Conservation (phyloP, 768 basidiomycete genomes). For the Pholiota molesta region DNA sequence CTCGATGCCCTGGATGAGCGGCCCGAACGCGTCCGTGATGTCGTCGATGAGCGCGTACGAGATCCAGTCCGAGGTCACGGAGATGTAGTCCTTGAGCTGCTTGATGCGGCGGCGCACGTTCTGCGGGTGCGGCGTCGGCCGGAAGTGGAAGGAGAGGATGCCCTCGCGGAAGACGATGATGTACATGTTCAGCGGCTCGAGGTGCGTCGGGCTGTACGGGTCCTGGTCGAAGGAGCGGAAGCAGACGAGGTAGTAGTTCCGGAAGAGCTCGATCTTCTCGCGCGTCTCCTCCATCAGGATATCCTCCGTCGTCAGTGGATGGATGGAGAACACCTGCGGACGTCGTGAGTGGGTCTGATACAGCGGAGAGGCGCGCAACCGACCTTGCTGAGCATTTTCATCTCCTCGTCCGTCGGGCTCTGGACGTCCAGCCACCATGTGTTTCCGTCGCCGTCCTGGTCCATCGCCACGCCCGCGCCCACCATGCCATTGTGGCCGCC, state of each 20-base stretch:
- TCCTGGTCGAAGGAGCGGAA: conserved; percentile 99
- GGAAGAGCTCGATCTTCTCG: conserved; percentile 99
- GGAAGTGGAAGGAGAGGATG: conserved; percentile 94
- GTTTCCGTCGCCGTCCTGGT: conserved; percentile 33
- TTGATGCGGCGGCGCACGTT: conserved; percentile 98
- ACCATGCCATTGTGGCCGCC: conserved; percentile 10
- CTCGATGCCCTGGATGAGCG: conserved; percentile 97
- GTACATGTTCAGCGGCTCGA: conserved; percentile 99
- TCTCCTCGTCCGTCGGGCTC: conserved; percentile 96
- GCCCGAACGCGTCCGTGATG: conserved; percentile 99
- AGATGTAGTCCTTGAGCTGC: conserved; percentile 98
- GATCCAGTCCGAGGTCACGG: conserved; percentile 99
- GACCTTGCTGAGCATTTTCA: conserved; percentile 95
- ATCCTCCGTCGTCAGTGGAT: conserved; percentile 98
- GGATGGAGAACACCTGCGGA: conserved; percentile 88
- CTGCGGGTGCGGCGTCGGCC: conserved; percentile 95
- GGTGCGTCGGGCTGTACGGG: conserved; percentile 93
- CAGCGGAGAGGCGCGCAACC: conserved; percentile 12
- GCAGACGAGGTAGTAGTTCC: conserved; percentile 98
- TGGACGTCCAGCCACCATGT: conserved; percentile 99
- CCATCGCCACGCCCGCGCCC: conserved; percentile 46
- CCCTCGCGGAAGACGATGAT: conserved; percentile 99
- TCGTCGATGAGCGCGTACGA: conserved; percentile 99
- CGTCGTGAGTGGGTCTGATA: not conserved
- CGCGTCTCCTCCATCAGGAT: conserved; percentile 99